phyloP scores from a whole-genome alignment of 2,329 filamentous ascomycete species.

The Venturia nashicola region DNA sequence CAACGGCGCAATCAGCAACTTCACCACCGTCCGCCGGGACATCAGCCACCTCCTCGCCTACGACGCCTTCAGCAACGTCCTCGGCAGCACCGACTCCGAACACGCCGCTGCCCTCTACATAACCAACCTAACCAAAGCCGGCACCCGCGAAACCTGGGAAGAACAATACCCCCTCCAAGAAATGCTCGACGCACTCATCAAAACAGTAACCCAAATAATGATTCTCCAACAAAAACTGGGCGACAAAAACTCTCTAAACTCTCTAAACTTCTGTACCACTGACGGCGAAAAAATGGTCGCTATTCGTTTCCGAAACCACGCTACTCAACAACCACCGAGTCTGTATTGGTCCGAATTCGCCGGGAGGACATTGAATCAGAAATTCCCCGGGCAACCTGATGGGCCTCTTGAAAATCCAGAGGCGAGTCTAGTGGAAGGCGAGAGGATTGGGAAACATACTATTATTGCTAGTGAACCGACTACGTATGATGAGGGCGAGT shows the following conservation, averaged over 20 bases:
- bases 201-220: slow-evolving; percentile 35
- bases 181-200: slow-evolving; percentile 34
- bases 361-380: slow-evolving; percentile 39
- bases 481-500: slow-evolving; percentile 39
- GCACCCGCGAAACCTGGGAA: slow-evolving; percentile 29
- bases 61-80: slow-evolving; percentile 35
- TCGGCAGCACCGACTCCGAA: slow-evolving; percentile 41
- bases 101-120: slow-evolving; percentile 39
- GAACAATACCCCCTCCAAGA: slow-evolving; percentile 27
- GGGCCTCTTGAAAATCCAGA: slow-evolving; percentile 22
- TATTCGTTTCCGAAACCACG: slow-evolving; percentile 40
- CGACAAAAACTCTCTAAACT: slow-evolving; percentile 30
- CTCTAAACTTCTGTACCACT: slow-evolving; percentile 40
- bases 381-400: slow-evolving; percentile 38
- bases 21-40: slow-evolving; percentile 33
- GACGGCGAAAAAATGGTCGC: slow-evolving; percentile 38
- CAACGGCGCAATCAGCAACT: slow-evolving; percentile 39
- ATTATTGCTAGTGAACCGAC: slow-evolving; percentile 43
- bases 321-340: slow-evolving; percentile 37
- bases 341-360: slow-evolving; percentile 39
- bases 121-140: slow-evolving; percentile 29
- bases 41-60: slow-evolving; percentile 33
- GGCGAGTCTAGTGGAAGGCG: slow-evolving; percentile 22
- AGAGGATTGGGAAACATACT: slow-evolving; percentile 37
- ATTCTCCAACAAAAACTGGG: slow-evolving; percentile 34